phyloP scores from a whole-genome alignment of 371 early-diverging fungal genomes.

The Mortierella sp. region DNA sequence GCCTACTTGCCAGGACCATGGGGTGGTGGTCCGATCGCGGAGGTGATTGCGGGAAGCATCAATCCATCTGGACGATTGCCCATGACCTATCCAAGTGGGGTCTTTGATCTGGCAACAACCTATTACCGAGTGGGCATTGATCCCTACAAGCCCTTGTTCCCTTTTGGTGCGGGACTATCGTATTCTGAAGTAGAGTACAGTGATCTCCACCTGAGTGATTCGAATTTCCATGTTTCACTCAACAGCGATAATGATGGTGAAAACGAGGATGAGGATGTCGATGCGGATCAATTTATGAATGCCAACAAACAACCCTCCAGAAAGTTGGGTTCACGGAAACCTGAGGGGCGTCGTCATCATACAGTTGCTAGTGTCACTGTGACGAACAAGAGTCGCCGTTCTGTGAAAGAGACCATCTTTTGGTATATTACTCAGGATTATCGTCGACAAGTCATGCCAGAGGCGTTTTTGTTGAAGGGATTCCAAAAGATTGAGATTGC shows the following conservation, averaged over 20 bases:
- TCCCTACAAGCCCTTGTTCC: slow-evolving; percentile 59
- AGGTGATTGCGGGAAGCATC: slow-evolving; percentile 58
- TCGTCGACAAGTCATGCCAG: slow-evolving; percentile 57
- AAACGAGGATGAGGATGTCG: not conserved
- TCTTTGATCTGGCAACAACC: slow-evolving; percentile 43
- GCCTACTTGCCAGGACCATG: slow-evolving; percentile 70
- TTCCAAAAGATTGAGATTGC: slow-evolving; percentile 64
- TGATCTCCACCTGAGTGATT: slow-evolving; percentile 45
- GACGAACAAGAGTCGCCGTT: slow-evolving; percentile 59
- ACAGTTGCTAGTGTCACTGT: slow-evolving; percentile 56
- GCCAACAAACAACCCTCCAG: not conserved
- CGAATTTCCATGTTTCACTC: slow-evolving; percentile 10
- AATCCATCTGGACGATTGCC: slow-evolving; percentile 62
- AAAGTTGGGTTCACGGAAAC: not conserved
- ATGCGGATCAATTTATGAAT: not conserved
- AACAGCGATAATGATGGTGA: not conserved
- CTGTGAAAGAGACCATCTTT: slow-evolving; percentile 67
- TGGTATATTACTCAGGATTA: slow-evolving; percentile 71
- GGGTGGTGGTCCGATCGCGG: slow-evolving; percentile 66
- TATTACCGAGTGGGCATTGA: slow-evolving; percentile 43
- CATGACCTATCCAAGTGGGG: slow-evolving; percentile 66
- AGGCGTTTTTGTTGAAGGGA: slow-evolving; percentile 57
- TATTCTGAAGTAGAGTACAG: slow-evolving; percentile 65
- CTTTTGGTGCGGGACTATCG: slow-evolving; percentile 72
- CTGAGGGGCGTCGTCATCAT: not conserved